Conservation (phyloP, 768 basidiomycete species). For the Tremella fuciformis region DNA sequence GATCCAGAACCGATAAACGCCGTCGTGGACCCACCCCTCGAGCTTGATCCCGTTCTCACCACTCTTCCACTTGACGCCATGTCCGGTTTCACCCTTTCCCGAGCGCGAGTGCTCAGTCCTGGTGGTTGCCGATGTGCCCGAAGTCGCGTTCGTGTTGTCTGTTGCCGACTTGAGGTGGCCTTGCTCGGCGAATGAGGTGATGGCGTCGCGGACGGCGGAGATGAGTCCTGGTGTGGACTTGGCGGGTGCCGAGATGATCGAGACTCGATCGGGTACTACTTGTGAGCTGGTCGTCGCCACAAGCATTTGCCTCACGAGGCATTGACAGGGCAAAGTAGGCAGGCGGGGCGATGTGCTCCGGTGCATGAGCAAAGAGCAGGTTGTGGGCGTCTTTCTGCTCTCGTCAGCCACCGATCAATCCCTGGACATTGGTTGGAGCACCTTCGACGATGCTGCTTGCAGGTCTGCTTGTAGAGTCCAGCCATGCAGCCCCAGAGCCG, state of each 20-base stretch:
- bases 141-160: constrained; percentile 32
- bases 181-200: constrained; percentile 16
- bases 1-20: constrained; percentile 43
- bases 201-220: constrained; percentile 34
- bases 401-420: background rate
- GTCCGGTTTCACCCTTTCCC: background rate
- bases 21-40: constrained; percentile 44
- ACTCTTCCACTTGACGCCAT: constrained; percentile 17
- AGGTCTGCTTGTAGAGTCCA: constrained; percentile 31
- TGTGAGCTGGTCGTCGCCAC: constrained; percentile 9
- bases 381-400: constrained; percentile 36
- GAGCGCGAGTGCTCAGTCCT: background rate
- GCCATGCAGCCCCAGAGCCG: constrained; percentile 32
- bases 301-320: constrained; percentile 26
- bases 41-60: constrained; percentile 28
- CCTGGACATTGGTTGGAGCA: constrained; percentile 6
- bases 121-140: constrained; percentile 16
- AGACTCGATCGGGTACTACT: constrained; percentile 42
- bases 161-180: constrained; percentile 11
- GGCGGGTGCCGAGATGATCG: constrained; percentile 40
- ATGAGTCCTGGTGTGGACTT: constrained; percentile 40
- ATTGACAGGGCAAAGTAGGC: constrained; percentile 41
- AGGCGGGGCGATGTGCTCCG: constrained; percentile 25
- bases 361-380: constrained; percentile 32
- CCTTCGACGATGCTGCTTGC: constrained; percentile 32